A percentile compares a stretch with the other conserved stretches of the same genome.
These are phyloP conservation scores for Cucurbita moschata DNA, from an alignment of 306 rosid genomes.

Conservation along the genomic window DNA sequence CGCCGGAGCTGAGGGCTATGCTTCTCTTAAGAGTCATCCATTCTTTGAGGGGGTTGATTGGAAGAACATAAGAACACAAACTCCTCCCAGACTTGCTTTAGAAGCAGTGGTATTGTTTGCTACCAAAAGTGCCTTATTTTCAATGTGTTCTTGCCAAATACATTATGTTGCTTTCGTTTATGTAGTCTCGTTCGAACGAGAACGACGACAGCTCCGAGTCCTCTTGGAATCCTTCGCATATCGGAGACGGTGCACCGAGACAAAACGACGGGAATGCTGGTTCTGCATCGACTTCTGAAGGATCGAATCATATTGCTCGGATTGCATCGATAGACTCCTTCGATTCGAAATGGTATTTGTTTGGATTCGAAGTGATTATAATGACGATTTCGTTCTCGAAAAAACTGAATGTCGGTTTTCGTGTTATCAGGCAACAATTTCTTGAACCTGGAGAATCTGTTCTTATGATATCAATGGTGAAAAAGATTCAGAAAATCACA, in stretches of 20 bases:
- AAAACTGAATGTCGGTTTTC: not conserved
- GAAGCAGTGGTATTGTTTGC: constrained; percentile 47
- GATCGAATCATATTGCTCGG: constrained; percentile 48
- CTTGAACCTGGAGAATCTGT: constrained; percentile 95
- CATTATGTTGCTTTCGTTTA: not conserved
- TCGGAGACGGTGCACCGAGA: constrained; percentile 49
- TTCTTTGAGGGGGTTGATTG: constrained; percentile 82
- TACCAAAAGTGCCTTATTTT: not conserved
- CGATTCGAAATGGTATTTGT: constrained; percentile 86
- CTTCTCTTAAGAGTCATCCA: constrained; percentile 56
- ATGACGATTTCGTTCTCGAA: not conserved
- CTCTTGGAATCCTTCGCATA: constrained; percentile 73
- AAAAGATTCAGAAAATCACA: constrained; percentile 69
- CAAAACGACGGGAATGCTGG: constrained; percentile 43
- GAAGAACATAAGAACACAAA: constrained; percentile 43
- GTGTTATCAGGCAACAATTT: constrained; percentile 66
- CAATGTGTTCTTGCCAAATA: not conserved
- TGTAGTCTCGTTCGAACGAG: constrained; percentile 39
- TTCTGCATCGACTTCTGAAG: constrained; percentile 52
- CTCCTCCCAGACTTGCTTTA: constrained; percentile 67
- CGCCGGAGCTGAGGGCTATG: constrained; percentile 77
- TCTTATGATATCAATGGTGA: constrained; percentile 92
- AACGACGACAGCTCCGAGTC: constrained; percentile 36
- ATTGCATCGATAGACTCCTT: constrained; percentile 99
- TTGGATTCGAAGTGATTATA: not conserved